These are phyloP conservation scores for Torulaspora franciscae DNA, from an alignment of 805 yeast species.

Conservation along the genomic window DNA sequence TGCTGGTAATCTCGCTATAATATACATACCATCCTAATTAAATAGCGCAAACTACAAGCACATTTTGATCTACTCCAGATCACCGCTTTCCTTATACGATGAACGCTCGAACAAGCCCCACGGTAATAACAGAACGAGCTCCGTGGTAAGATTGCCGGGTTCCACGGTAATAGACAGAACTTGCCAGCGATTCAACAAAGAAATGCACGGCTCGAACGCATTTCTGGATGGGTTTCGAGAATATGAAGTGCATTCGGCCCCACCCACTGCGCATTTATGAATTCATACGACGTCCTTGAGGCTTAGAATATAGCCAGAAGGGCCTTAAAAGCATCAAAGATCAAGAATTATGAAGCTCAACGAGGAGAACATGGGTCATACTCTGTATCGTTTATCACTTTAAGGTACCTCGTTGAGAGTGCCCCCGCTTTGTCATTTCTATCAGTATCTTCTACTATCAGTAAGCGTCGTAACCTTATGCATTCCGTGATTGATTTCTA, in stretches of 20 bases:
- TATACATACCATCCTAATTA: background rate
- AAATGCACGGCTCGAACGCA: background rate
- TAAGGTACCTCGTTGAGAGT: background rate
- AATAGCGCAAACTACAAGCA: conserved; percentile 1
- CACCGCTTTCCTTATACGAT: background rate
- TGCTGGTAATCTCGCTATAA: conserved; percentile 45
- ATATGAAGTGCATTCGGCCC: background rate
- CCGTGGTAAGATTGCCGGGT: background rate
- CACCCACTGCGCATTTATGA: background rate
- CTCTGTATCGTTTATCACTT: background rate
- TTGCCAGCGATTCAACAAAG: background rate
- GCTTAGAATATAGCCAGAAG: background rate
- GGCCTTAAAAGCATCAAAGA: background rate
- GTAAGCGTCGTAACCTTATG: background rate
- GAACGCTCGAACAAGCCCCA: background rate
- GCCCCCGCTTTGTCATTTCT: conserved; percentile 6
- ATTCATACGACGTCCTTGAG: background rate
- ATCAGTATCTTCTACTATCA: conserved; percentile 2
- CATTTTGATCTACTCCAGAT: background rate
- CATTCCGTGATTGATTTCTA: background rate
- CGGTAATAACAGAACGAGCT: background rate
- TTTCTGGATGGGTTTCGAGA: background rate
- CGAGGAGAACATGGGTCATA: background rate
- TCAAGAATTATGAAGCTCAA: background rate
- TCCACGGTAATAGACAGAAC: background rate